Conservation (phyloP, 2,329 filamentous ascomycete genomes). For the Botryotinia narcissicola region DNA sequence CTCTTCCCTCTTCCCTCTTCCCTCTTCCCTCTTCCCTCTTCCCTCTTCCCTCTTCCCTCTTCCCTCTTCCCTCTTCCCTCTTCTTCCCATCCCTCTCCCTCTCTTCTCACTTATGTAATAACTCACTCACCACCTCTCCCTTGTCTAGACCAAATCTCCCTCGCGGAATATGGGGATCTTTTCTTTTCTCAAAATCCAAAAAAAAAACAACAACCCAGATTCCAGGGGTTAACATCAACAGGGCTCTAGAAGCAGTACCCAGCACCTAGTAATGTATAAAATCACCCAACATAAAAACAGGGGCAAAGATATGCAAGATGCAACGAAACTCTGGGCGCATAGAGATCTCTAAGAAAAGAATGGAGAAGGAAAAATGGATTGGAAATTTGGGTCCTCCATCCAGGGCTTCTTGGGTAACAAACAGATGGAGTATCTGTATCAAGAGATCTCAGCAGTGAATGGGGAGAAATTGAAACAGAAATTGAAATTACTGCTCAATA, state of each 20-base stretch:
- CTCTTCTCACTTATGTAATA: neutral
- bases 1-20: too few species aligned
- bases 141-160: slow-evolving; percentile 1
- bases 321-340: slow-evolving; percentile 7
- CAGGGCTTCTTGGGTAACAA: neutral
- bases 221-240: neutral
- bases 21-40: neutral
- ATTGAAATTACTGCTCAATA: too few species aligned
- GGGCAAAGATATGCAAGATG: neutral
- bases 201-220: neutral
- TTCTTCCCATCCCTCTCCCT: neutral
- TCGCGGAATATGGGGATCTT: neutral
- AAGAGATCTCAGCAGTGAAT: neutral
- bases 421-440: neutral
- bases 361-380: neutral
- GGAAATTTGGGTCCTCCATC: neutral
- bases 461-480: neutral
- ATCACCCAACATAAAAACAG: neutral
- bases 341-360: neutral
- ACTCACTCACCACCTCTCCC: neutral
- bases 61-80: neutral
- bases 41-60: neutral
- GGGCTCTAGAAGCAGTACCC: neutral
- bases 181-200: neutral
- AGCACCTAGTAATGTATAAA: neutral